phyloP scores from a whole-genome alignment of 495 filamentous ascomycete genomes.

The Penicillium lagena region DNA sequence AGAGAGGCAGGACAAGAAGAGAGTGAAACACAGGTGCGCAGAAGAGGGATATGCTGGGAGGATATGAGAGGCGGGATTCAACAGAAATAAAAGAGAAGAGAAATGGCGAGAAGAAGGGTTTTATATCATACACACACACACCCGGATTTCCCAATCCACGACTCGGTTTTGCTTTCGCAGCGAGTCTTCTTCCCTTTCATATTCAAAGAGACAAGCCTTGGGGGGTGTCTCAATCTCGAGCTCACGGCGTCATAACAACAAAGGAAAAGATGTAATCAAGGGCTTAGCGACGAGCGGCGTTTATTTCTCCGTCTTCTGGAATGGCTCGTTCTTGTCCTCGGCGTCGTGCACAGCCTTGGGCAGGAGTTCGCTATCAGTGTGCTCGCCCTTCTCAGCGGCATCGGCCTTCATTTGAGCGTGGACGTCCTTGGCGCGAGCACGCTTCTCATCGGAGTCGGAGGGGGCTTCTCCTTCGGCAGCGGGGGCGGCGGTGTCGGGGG shows the following conservation, averaged over 20 bases:
- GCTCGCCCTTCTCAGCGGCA: slow-evolving; percentile 11
- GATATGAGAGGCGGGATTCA: slow-evolving; percentile 8
- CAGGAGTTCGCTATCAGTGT: slow-evolving; percentile 34
- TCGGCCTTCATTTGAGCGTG: slow-evolving; percentile 17
- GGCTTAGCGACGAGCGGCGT: background rate
- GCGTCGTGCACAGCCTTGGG: slow-evolving; percentile 48
- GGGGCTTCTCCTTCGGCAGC: slow-evolving; percentile 7
- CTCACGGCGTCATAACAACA: too few relatives aligned
- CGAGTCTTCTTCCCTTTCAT: too few relatives aligned
- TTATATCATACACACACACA: slow-evolving; percentile 26
- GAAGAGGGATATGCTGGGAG: slow-evolving; percentile 21
- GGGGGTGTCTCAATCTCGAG: too few relatives aligned
- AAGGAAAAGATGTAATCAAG: background rate
- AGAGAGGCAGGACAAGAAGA: slow-evolving; percentile 2
- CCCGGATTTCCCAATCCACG: slow-evolving; percentile 3
- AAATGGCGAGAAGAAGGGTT: slow-evolving; percentile 7
- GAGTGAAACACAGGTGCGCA: slow-evolving; percentile 14
- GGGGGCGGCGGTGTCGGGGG: slow-evolving; percentile 5
- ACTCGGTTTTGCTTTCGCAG: background rate
- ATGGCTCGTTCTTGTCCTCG: slow-evolving; percentile 21
- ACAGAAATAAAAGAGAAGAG: slow-evolving; percentile 10
- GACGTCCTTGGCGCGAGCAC: slow-evolving; percentile 18
- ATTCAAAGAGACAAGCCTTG: too few relatives aligned
- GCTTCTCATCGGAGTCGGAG: slow-evolving; percentile 20
- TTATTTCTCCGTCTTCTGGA: slow-evolving; percentile 25